Conservation (phyloP, 768 basidiomycete genomes). For the Agrocybe chaxingu region DNA sequence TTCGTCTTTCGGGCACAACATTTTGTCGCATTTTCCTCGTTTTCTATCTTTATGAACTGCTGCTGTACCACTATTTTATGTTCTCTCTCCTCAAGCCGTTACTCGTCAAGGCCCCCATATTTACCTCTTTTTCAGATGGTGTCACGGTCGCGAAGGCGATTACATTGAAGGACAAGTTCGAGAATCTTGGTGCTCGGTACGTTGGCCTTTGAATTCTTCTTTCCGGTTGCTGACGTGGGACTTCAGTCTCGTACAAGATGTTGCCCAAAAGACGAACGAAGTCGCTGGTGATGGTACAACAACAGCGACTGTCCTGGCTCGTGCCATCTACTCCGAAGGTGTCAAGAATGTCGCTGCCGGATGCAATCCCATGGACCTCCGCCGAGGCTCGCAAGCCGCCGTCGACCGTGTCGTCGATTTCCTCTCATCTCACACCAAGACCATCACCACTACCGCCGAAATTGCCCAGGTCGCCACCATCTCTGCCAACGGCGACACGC, state of each 20-base stretch:
- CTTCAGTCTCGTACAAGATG: slow-evolving; percentile 85
- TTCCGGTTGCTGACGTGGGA: not conserved
- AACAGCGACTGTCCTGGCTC: slow-evolving; percentile 94
- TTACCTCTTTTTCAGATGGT: slow-evolving; percentile 61
- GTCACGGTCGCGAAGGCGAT: slow-evolving; percentile 97
- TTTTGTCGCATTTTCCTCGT: no score
- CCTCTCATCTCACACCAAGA: slow-evolving; percentile 84
- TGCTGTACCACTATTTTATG: no score
- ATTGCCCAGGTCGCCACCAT: slow-evolving; percentile 99
- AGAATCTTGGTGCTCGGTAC: slow-evolving; percentile 97
- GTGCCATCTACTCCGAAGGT: slow-evolving; percentile 97
- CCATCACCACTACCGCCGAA: slow-evolving; percentile 95
- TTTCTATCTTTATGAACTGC: no score
- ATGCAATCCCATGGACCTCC: slow-evolving; percentile 99
- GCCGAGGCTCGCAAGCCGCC: slow-evolving; percentile 95
- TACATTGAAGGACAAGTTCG: slow-evolving; percentile 93
- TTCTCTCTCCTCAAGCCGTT: not conserved
- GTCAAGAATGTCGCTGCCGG: slow-evolving; percentile 99
- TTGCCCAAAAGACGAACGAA: slow-evolving; percentile 96
- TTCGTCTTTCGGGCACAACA: no score
- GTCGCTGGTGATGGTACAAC: slow-evolving; percentile 97
- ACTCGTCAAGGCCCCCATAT: not conserved
- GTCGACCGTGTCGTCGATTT: slow-evolving; percentile 94
- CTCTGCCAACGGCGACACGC: slow-evolving; percentile 75
- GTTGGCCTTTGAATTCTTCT: slow-evolving; percentile 19